Conservation (phyloP, 352 stramenopile species). For the Globisporangium middletonii region DNA sequence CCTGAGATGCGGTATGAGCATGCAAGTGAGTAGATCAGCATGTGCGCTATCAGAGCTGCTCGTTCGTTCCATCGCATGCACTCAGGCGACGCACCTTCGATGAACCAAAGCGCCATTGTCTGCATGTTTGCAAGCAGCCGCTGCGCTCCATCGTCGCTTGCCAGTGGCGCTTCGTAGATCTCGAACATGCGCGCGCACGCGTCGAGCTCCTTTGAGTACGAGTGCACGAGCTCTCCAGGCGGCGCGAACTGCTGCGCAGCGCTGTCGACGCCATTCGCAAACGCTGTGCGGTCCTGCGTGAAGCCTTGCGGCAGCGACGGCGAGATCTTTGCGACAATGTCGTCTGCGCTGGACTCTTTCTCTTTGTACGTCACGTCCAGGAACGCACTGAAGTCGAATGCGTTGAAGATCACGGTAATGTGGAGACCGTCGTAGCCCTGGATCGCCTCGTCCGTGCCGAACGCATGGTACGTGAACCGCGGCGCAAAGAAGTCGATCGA, state of each 20-base stretch:
- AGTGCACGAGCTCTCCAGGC: slow-evolving; percentile 29
- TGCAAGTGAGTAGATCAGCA: not conserved
- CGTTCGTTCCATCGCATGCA: not conserved
- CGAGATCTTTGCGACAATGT: slow-evolving; percentile 44
- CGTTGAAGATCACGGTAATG: slow-evolving; percentile 57
- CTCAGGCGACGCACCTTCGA: slow-evolving; percentile 41
- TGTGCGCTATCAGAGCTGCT: not conserved
- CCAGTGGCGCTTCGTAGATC: slow-evolving; percentile 59
- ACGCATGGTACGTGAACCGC: slow-evolving; percentile 79
- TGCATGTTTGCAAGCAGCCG: slow-evolving; percentile 62
- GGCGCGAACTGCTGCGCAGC: slow-evolving; percentile 26
- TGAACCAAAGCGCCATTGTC: slow-evolving; percentile 76
- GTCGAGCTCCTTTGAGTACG: slow-evolving; percentile 28
- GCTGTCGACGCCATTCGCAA: slow-evolving; percentile 20
- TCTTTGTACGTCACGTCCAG: slow-evolving; percentile 50
- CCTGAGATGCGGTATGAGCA: slow-evolving; percentile 16
- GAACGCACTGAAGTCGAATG: slow-evolving; percentile 53
- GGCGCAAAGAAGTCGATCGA: slow-evolving; percentile 46
- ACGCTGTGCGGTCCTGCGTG: slow-evolving; percentile 34
- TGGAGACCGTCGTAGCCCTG: slow-evolving; percentile 54
- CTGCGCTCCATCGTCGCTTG: slow-evolving; percentile 46
- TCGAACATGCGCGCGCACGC: slow-evolving; percentile 35
- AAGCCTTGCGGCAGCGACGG: slow-evolving; percentile 38
- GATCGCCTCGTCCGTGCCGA: slow-evolving; percentile 66
- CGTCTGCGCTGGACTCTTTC: slow-evolving; percentile 43